Evolutionary conservation across 2,329 filamentous ascomycete species (phyloP).

Genomic region (Samsoniella hepiali): DNA sequence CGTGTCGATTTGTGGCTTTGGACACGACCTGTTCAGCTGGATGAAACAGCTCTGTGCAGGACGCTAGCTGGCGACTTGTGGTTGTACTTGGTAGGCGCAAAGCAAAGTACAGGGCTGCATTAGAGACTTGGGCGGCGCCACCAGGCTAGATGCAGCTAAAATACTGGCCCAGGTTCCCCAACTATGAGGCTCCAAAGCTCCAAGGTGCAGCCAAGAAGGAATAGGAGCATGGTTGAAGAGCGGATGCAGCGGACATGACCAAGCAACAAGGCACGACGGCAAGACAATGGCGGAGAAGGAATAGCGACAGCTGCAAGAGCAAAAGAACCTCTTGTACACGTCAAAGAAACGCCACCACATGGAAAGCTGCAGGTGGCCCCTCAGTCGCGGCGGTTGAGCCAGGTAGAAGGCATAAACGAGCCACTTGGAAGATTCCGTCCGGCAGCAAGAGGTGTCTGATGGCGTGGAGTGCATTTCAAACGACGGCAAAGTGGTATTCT

Average conservation of each 20-base stretch:
- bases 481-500: background rate
- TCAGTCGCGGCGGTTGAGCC: background rate
- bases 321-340: conserved; percentile 1
- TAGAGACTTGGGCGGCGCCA: background rate
- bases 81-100: background rate
- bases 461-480: background rate
- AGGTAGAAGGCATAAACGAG: background rate
- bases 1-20: background rate
- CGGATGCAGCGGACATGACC: background rate
- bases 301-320: background rate
- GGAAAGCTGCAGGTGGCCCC: conserved; percentile 1
- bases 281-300: background rate
- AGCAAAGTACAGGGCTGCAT: conserved; percentile 6
- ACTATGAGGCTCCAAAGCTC: background rate
- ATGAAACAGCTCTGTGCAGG: background rate
- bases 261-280: background rate
- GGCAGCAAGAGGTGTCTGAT: background rate
- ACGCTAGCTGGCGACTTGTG: background rate
- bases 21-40: conserved; percentile 1
- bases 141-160: conserved; percentile 1
- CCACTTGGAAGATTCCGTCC: background rate
- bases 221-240: background rate
- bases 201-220: background rate
- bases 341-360: conserved; percentile 13
- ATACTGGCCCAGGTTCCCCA: background rate